A percentile compares a stretch with the other conserved stretches of the same genome.
Evolutionary conservation across 106 monocot genomes (phyloP).

Genomic region (Triglochin maritima): DNA sequence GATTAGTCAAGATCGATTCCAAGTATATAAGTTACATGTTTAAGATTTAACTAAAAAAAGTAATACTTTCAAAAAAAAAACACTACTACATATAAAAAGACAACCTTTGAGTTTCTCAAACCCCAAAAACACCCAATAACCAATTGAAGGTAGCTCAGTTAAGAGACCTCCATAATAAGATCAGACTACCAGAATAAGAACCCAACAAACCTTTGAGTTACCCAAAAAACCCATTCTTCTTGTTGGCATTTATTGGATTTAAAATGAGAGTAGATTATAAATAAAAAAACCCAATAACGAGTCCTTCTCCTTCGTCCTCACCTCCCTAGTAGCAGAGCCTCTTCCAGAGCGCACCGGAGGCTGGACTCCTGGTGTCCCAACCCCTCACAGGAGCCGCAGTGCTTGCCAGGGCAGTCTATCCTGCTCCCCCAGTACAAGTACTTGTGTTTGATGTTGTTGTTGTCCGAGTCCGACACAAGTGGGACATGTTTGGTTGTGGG

Average conservation of each 20-base stretch:
- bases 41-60: too few species aligned
- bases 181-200: neutral
- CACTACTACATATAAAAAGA: too few species aligned
- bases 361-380: conserved; percentile 97
- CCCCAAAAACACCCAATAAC: too few species aligned
- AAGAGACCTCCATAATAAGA: too few species aligned
- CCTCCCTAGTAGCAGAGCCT: conserved; percentile 79
- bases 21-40: too few species aligned
- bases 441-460: conserved; percentile 22
- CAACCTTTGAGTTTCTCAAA: too few species aligned
- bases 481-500: too few species aligned
- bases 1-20: too few species aligned
- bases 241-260: neutral
- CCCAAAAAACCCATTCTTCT: neutral
- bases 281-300: neutral
- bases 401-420: conserved; percentile 93
- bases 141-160: too few species aligned
- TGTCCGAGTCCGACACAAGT: too few species aligned
- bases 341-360: conserved; percentile 92
- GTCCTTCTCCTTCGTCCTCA: neutral
- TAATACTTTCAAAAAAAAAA: too few species aligned
- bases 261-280: neutral
- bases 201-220: neutral
- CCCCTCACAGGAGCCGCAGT: conserved; percentile 85
- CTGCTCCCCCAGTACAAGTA: conserved; percentile 82